These are phyloP conservation scores for Gynochthodes officinalis DNA, from an alignment of 257 asterid genomes.

Conservation along the genomic window DNA sequence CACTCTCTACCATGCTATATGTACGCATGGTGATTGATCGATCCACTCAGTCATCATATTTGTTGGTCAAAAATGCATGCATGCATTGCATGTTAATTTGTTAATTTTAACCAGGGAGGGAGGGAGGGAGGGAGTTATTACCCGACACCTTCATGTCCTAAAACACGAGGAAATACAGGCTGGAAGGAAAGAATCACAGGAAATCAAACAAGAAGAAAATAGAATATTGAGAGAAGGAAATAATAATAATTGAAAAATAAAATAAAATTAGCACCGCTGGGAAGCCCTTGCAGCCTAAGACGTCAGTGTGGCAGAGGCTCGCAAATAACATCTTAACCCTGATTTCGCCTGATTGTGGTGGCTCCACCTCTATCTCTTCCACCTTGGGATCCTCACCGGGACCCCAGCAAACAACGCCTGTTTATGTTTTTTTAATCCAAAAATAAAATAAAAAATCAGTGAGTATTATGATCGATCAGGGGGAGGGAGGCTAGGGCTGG, in stretches of 20 bases:
- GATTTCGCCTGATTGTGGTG: constrained; percentile 51
- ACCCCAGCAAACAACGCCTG: constrained; percentile 56
- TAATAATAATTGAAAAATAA: neutral
- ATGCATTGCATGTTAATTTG: too few species aligned
- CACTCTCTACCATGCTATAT: constrained; percentile 53
- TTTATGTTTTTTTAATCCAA: neutral
- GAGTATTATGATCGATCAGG: too few species aligned
- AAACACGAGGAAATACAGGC: constrained; percentile 71
- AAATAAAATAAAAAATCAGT: too few species aligned
- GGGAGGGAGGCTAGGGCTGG: too few species aligned
- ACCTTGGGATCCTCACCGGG: constrained; percentile 40
- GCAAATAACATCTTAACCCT: constrained; percentile 52
- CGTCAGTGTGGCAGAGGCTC: constrained; percentile 59
- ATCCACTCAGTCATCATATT: too few species aligned
- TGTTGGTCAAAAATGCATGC: too few species aligned
- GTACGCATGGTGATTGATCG: too few species aligned
- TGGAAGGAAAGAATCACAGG: constrained; percentile 13
- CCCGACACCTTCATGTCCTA: constrained; percentile 94
- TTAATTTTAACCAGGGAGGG: too few species aligned
- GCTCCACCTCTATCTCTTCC: constrained; percentile 53
- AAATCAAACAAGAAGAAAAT: neutral
- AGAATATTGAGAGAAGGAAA: too few species aligned
- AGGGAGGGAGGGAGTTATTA: neutral
- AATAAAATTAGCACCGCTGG: constrained; percentile 27
- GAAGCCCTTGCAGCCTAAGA: constrained; percentile 45